Evolutionary conservation across 176 grass and related monocot genomes (phyloP), one percentile per base, ranked within the genome.

Genomic region (Tillandsia fasciculata): DNA sequence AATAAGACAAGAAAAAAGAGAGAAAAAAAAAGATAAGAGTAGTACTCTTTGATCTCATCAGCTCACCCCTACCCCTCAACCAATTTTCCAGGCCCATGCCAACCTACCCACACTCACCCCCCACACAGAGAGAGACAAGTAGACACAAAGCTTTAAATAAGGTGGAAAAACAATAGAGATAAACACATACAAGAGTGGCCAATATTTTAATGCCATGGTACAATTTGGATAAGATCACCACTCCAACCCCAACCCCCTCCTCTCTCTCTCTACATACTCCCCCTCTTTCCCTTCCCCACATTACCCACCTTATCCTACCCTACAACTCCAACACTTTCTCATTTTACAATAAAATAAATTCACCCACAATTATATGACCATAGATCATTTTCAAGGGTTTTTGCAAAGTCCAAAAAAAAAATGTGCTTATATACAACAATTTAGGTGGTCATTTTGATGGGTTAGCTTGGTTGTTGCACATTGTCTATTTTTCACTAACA

Each of bases 221-320:
- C 53, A 50, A 64, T 18, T 63, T 63, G 71, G 71, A 73, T 73
- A 64, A 73, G 71, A 42, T 58, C 70, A 72, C 70, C 70, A 48
- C 53, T 14, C 1, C 52, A 18, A 4, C 12, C 52, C 11, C 24
- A 29, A 17, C 13, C 12, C 4, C 23, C 33, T 12, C 51, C 51
- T 4, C 69, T 0, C 2, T n/a, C n/a, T n/a, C 20, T 20, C 20
- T 20, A 20, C 20, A 20, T 20, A 20, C 20, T 20, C 20, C 20
- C 69, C 5, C 69, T 26, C 51, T 26, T 42, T n/a, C 9, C 2
- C 12, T 15, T 6, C 70, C 10, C 1, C 50, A 1, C 9, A 51
- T 15, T 51, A 12, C 54, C 54, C 15, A 17, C 15, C 54, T 59
- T 59, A 58, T 59, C 54, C n/a, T 58, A 20, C 9, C 54, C 54